These are phyloP conservation scores for Pestalotiopsis sp. DNA, from an alignment of 2,329 filamentous ascomycete species.

Conservation along the genomic window DNA sequence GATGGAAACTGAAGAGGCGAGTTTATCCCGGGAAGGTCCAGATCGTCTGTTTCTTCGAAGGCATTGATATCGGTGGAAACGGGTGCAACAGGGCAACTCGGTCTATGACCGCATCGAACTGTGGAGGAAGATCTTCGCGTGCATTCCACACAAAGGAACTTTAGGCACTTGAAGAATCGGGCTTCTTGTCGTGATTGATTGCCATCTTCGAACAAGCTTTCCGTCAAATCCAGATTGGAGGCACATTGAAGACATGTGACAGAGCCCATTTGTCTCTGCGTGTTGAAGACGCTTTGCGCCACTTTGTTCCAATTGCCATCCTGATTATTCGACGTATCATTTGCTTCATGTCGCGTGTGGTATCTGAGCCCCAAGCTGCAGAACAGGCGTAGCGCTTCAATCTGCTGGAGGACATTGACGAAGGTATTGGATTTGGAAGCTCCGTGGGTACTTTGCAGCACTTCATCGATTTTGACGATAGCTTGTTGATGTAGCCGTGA, in stretches of 20 bases:
- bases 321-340: not conserved
- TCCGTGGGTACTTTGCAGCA: not conserved
- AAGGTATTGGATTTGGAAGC: not conserved
- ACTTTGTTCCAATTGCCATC: not conserved
- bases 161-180: not conserved
- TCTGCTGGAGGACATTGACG: not conserved
- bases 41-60: not conserved
- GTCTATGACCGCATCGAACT: not conserved
- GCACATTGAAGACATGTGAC: not conserved
- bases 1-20: not conserved
- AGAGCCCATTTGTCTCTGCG: not conserved
- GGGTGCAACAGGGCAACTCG: not conserved
- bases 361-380: not conserved
- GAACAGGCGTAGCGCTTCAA: not conserved
- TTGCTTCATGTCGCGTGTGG: not conserved
- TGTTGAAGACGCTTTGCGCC: not conserved
- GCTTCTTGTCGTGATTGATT: not conserved
- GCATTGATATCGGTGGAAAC: not conserved
- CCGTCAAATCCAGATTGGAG: not conserved
- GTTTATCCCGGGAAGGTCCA: not conserved
- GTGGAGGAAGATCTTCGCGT: conserved; percentile 15
- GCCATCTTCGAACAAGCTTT: not conserved
- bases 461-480: not conserved
- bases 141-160: not conserved
- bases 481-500: not conserved